Evolutionary conservation across 164 flowering plant genomes (phyloP).

Genomic region (Santalum album): DNA sequence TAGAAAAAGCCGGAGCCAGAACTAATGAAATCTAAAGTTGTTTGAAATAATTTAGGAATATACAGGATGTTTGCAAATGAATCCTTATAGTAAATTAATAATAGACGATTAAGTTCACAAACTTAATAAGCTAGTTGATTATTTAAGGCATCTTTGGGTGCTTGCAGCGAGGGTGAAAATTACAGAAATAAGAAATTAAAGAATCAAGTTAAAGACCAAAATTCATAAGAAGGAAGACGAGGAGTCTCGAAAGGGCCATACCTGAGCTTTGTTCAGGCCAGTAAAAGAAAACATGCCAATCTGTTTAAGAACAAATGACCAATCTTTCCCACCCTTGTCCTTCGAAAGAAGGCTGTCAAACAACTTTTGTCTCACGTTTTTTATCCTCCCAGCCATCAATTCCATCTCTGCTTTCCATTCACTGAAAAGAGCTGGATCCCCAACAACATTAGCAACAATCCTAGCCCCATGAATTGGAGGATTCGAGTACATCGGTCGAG

Average conservation of each 20-base stretch:
- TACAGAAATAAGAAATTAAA: not conserved
- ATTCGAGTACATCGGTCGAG: constrained; percentile 97
- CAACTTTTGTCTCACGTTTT: constrained; percentile 75
- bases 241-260: constrained; percentile 17
- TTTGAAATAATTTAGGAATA: too few relatives aligned
- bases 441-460: constrained; percentile 90
- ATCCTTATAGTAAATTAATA: too few relatives aligned
- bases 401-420: constrained; percentile 98
- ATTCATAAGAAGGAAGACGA: not conserved
- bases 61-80: too few relatives aligned
- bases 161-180: too few relatives aligned
- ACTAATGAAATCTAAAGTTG: too few relatives aligned
- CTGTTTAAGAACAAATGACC: constrained; percentile 90
- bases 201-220: not conserved
- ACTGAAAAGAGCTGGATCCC: constrained; percentile 61
- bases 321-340: constrained; percentile 87
- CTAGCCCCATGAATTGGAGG: constrained; percentile 95
- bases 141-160: too few relatives aligned
- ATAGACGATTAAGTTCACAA: too few relatives aligned
- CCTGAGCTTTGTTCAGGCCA: constrained; percentile 91
- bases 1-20: too few relatives aligned
- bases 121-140: too few relatives aligned
- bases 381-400: constrained; percentile 94
- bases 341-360: constrained; percentile 63
- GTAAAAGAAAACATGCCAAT: constrained; percentile 99